A percentile compares a stretch with the other conserved stretches of the same genome.
These are phyloP conservation scores for Syzygium aromaticum DNA, from an alignment of 345 rosid species.

Conservation along the genomic window DNA sequence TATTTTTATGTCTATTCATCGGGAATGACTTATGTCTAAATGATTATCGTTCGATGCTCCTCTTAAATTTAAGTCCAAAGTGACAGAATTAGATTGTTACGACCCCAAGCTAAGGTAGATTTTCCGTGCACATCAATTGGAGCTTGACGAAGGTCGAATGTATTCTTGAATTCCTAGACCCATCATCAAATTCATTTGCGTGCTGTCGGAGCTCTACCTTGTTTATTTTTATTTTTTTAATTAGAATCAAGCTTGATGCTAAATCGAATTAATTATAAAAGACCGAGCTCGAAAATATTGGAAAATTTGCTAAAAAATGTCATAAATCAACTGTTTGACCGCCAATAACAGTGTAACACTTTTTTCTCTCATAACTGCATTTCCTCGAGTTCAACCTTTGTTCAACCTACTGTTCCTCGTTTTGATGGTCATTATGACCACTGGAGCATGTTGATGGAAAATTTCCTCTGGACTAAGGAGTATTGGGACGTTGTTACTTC, in stretches of 20 bases:
- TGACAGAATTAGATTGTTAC: not conserved
- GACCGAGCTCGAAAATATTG: not conserved
- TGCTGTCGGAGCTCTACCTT: not conserved
- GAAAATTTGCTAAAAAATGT: too few relatives aligned
- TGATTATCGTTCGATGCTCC: too few relatives aligned
- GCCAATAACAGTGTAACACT: accelerated
- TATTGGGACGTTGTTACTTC: too few relatives aligned
- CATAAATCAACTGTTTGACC: too few relatives aligned
- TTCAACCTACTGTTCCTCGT: too few relatives aligned
- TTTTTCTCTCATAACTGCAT: not conserved
- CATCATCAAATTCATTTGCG: not conserved
- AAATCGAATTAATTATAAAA: not conserved
- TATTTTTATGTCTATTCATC: not conserved
- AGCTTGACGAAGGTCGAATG: not conserved
- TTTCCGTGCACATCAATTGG: accelerated
- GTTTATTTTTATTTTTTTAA: not conserved
- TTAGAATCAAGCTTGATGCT: not conserved
- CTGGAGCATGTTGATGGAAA: too few relatives aligned
- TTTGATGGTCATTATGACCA: too few relatives aligned
- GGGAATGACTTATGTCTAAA: not conserved
- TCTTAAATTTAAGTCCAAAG: not conserved
- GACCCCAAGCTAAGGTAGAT: not conserved
- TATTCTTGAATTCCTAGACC: accelerated
- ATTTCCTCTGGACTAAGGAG: too few relatives aligned
- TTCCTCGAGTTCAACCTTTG: not conserved